phyloP scores from a whole-genome alignment of 441 rosid genomes.

The Theobroma grandiflorum region DNA sequence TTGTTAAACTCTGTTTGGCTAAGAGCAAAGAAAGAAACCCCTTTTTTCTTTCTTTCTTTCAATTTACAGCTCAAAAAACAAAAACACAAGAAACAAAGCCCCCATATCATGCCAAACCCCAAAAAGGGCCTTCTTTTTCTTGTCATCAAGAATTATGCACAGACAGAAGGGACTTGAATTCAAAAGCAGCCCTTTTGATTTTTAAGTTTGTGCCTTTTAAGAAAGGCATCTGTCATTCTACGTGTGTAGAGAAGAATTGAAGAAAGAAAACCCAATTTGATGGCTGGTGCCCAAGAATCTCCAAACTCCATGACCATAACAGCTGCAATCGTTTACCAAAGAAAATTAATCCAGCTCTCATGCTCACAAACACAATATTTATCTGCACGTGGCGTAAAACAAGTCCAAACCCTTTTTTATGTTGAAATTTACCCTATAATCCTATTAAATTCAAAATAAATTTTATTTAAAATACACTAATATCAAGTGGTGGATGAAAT shows the following conservation, averaged over 20 bases:
- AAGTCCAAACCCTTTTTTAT: not conserved
- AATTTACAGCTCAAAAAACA: not conserved
- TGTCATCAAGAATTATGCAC: not conserved
- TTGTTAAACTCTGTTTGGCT: slow-evolving; percentile 2
- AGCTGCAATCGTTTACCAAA: slow-evolving; percentile 7
- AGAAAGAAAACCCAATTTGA: too few relatives aligned
- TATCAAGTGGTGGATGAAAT: too few relatives aligned
- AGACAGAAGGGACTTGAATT: not conserved
- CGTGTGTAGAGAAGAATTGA: not conserved
- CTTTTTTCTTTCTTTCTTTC: not conserved
- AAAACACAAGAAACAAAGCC: not conserved
- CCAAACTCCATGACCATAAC: slow-evolving; percentile 5
- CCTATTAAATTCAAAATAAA: too few relatives aligned
- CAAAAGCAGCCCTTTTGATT: slow-evolving; percentile 12
- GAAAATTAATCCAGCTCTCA: not conserved
- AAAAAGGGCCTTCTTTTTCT: not conserved
- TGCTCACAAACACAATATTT: not conserved
- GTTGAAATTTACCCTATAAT: not conserved
- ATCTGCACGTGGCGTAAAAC: slow-evolving; percentile 29
- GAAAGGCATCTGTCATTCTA: not conserved
- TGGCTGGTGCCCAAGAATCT: slow-evolving; percentile 9
- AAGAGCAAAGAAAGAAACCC: not conserved
- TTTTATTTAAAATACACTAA: too few relatives aligned
- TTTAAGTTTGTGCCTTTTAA: not conserved
- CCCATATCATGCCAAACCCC: not conserved